Evolutionary conservation across 176 grass and related monocot genomes (phyloP), one percentile per base, ranked within the genome.

Genomic region (Zoysia japonica): DNA sequence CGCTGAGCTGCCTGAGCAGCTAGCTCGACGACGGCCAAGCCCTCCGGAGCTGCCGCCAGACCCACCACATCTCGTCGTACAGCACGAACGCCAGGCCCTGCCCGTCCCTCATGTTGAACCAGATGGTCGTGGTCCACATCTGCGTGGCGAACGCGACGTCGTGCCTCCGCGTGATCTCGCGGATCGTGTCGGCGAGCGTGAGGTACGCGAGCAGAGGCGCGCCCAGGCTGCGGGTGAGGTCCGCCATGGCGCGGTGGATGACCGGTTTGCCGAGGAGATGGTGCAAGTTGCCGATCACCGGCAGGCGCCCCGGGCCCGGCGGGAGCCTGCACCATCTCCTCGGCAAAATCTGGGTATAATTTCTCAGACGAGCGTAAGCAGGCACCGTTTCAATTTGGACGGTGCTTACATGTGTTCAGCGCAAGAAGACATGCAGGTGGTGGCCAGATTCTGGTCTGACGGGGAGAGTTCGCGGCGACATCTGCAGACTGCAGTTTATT

Each of bases 201-300:
- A 70, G 67, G 16, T 47, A 47, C 44, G 49, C 35, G 17, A 70
- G 35, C 61, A 35, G 43, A 14, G 67, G 67, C 43, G 43, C 7
- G 67, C 17, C 68, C n/a, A 36, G 35, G 2, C 70, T 12, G 49
- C 11, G 28, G 35, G 49, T 5, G 35, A 72, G 70, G 35, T 52
- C 70, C 35, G 48, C 48, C 48, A 13, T 9, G 47, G 69, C 69
- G 20, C 47, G 47, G 69, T 71, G 70, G 12, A 40, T 35, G 2
- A 72, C 49, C 70, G 35, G 70, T 5, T 70, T 48, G 16, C 46
- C 20, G 70, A 54, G 6, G 48, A 53, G 70, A 12, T 54, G 70
- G 70, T 72, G 49, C 11, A 72, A 49, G 28, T 49, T 72, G 69
- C 69, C 69, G 69, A 71, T 71, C 19, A 54, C 49, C 12, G 70